Conservation (phyloP, 495 filamentous ascomycete species). For the Hypoxylon cercidicola region DNA sequence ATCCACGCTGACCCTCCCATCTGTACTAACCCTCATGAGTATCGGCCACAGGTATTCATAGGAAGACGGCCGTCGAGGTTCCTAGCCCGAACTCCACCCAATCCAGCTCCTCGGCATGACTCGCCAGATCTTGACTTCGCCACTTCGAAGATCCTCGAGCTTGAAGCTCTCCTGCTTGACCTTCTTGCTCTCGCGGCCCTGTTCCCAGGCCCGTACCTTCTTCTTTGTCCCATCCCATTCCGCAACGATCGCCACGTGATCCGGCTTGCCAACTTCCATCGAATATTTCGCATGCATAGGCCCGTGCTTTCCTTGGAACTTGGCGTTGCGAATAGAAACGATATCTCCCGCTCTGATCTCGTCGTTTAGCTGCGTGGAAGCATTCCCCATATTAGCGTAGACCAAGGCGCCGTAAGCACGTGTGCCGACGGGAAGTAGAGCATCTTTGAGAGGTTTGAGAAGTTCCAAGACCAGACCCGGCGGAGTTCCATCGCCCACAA, state of each 20-base stretch:
- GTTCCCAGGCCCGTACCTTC: slow-evolving; percentile 95
- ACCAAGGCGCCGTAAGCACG: slow-evolving; percentile 92
- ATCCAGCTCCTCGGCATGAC: slow-evolving; percentile 93
- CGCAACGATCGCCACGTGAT: slow-evolving; percentile 95
- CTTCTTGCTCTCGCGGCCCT: slow-evolving; percentile 94
- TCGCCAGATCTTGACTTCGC: slow-evolving; percentile 97
- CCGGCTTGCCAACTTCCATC: slow-evolving; percentile 87
- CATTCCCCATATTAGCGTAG: slow-evolving; percentile 94
- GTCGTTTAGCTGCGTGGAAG: slow-evolving; percentile 86
- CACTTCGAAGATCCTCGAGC: slow-evolving; percentile 88
- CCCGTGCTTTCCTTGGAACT: slow-evolving; percentile 95
- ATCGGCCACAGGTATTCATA: slow-evolving; percentile 38
- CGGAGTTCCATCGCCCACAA: slow-evolving; percentile 85
- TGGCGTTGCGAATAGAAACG: slow-evolving; percentile 90
- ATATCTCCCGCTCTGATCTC: slow-evolving; percentile 96
- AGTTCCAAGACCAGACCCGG: slow-evolving; percentile 81
- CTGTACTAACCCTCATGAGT: slow-evolving; percentile 34
- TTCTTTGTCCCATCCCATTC: slow-evolving; percentile 99
- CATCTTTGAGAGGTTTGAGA: slow-evolving; percentile 74
- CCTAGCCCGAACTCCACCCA: slow-evolving; percentile 73
- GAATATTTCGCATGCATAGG: slow-evolving; percentile 94
- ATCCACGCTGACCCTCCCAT: slow-evolving; percentile 38
- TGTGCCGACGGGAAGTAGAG: slow-evolving; percentile 81
- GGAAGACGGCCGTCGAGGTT: slow-evolving; percentile 28
- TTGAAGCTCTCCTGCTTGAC: slow-evolving; percentile 94